Evolutionary conservation across 202 grass and related monocot genomes (phyloP), one percentile per base, ranked within the genome.

Genomic region (Schoenoplectus tabernaemontani): DNA sequence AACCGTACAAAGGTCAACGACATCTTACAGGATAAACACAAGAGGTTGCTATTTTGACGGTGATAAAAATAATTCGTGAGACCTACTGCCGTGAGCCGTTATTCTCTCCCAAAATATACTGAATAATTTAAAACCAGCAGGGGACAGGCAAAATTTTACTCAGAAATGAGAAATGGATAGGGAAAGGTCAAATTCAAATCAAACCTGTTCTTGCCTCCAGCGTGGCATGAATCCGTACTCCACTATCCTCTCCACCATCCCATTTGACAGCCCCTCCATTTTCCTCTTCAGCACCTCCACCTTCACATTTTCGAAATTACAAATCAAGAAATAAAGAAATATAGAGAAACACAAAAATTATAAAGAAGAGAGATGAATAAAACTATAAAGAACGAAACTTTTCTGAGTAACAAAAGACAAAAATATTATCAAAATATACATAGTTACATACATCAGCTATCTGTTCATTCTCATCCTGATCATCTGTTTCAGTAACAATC

Each of bases 241-340:
- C 10, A 83, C 91, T 85, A 93, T 91, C 79, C 85, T 79, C 66
- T 97, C 91, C 30, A 85, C 79, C 93, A 90, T 93, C 9, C 93
- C 93, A 41, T 88, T 93, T 4, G 93, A 93, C 84, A 93, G 64
- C 16, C 93, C 93, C 66, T 91, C 93, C 93, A 97, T 97, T 78
- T 89, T 97, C 77, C 76, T 91, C 79, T 83, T 84, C 77, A 97
- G 59, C 87, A 87, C 86, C 24, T 97, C 91, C 61, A 97, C 87
- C 93, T 97, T 87, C 64, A 76, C 6, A 32, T 42, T 4, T 22
- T 20, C 41, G 65, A 36, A 20, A 13, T 71, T 66, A 47, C 78
- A 82, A 53, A 44, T 13, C 62, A 50, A 50, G 0, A 47, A 73
- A 59, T 56, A 2, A 75, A 26, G 6, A 51, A 4, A 56, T 1